phyloP scores from a whole-genome alignment of 345 rosid genomes.

The Gossypium longicalyx region DNA sequence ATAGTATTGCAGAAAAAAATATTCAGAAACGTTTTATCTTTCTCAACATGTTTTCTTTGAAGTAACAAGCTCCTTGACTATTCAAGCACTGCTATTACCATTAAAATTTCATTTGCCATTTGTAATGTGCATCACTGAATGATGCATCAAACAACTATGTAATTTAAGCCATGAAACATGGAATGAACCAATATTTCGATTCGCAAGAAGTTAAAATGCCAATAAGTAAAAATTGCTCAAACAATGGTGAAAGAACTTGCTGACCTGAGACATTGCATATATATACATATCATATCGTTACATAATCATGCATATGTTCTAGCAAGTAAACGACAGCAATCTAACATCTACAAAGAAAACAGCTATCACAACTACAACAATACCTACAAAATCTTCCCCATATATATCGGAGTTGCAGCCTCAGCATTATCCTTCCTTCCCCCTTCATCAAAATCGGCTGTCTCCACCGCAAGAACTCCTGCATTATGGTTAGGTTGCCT shows the following conservation, averaged over 20 bases:
- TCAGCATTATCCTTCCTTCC: too few species aligned
- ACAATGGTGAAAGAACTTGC: constrained; percentile 6
- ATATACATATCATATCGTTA: constrained; percentile 6
- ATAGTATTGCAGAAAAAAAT: too few species aligned
- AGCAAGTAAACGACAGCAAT: constrained; percentile 8
- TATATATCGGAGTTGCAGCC: background rate
- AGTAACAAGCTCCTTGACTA: background rate
- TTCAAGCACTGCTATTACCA: background rate
- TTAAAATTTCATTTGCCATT: background rate
- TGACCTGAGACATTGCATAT: constrained; percentile 11
- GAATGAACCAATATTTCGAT: background rate
- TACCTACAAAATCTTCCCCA: constrained; percentile 14
- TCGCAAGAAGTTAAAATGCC: background rate
- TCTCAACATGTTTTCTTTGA: too few species aligned
- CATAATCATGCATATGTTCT: constrained; percentile 11
- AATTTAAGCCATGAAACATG: background rate
- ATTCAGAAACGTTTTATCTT: too few species aligned
- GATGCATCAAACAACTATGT: background rate
- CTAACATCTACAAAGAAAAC: constrained; percentile 12
- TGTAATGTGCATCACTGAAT: background rate
- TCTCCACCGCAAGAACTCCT: too few species aligned
- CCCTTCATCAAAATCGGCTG: too few species aligned
- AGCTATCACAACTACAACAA: constrained; percentile 4
- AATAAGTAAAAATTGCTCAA: background rate
- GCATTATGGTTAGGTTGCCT: background rate